These are phyloP conservation scores for Cryptococcus deneoformans DNA, from an alignment of 1,284 basidiomycete genomes.

Conservation along the genomic window DNA sequence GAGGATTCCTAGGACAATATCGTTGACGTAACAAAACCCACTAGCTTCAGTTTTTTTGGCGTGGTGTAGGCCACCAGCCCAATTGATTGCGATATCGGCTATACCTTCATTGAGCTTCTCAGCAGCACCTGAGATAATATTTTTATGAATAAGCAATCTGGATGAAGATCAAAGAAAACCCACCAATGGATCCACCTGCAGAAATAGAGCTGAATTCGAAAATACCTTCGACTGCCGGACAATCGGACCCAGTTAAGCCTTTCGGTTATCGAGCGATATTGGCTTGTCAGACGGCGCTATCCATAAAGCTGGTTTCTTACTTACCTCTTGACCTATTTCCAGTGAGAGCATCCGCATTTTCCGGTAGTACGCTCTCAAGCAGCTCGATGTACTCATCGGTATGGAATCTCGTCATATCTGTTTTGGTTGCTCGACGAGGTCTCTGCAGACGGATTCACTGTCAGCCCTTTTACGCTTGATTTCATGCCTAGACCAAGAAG, in stretches of 20 bases:
- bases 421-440: conserved; percentile 73
- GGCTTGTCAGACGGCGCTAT: not conserved
- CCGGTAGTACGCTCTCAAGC: conserved; percentile 78
- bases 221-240: conserved; percentile 91
- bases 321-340: conserved; percentile 76
- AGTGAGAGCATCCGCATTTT: conserved; percentile 78
- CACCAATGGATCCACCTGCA: conserved; percentile 81
- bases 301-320: conserved; percentile 35
- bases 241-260: conserved; percentile 91
- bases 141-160: not conserved
- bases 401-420: conserved; percentile 88
- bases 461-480: too few species aligned
- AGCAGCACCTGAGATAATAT: conserved; percentile 62
- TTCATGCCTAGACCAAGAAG: not conserved
- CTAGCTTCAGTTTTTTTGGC: conserved; percentile 96
- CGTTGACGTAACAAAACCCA: conserved; percentile 97
- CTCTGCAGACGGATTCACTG: conserved; percentile 53
- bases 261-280: not conserved
- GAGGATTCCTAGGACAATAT: conserved; percentile 77
- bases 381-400: conserved; percentile 98
- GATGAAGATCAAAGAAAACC: conserved; percentile 1
- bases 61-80: conserved; percentile 96
- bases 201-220: conserved; percentile 97
- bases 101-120: conserved; percentile 74
- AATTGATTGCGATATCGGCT: conserved; percentile 92